Evolutionary conservation across 164 flowering plant genomes (phyloP).

Genomic region (Nymphaea thermarum): DNA sequence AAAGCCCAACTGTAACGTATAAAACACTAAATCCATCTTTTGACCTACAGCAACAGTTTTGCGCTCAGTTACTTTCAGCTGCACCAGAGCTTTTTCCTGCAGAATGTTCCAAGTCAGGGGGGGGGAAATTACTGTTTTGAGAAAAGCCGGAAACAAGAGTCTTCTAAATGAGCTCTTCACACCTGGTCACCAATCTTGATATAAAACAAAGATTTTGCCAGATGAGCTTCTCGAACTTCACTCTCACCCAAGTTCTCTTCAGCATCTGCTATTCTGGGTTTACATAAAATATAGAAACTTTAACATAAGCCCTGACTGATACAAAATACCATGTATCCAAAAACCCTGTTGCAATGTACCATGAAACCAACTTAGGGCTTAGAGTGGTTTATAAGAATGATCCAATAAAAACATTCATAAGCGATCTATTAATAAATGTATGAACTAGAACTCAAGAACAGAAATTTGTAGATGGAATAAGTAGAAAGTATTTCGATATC

Average conservation of each 20-base stretch:
- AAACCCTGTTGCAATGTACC: too few relatives aligned
- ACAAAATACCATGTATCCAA: too few relatives aligned
- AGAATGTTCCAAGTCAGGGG: not conserved
- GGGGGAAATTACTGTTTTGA: not conserved
- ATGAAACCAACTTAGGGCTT: too few relatives aligned
- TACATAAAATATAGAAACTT: not conserved
- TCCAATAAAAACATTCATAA: too few relatives aligned
- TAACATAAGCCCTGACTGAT: too few relatives aligned
- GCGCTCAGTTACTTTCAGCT: slow-evolving; percentile 83
- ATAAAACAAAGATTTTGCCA: slow-evolving; percentile 79
- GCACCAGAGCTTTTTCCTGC: slow-evolving; percentile 88
- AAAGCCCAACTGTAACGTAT: slow-evolving; percentile 75
- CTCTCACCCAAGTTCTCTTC: slow-evolving; percentile 98
- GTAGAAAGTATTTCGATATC: too few relatives aligned
- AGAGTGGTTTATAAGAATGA: too few relatives aligned
- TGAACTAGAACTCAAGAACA: too few relatives aligned
- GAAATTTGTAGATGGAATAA: too few relatives aligned
- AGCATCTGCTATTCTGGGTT: slow-evolving; percentile 85
- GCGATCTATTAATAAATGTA: too few relatives aligned
- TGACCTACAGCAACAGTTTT: slow-evolving; percentile 99
- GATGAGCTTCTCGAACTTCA: slow-evolving; percentile 97
- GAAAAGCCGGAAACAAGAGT: too few relatives aligned
- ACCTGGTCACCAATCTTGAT: slow-evolving; percentile 90
- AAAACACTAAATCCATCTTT: slow-evolving; percentile 95
- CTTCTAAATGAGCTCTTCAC: not conserved